Base-by-base conservation (phyloP, 2,329 filamentous ascomycete genomes). In the Emydomyces testavorans region DNA sequence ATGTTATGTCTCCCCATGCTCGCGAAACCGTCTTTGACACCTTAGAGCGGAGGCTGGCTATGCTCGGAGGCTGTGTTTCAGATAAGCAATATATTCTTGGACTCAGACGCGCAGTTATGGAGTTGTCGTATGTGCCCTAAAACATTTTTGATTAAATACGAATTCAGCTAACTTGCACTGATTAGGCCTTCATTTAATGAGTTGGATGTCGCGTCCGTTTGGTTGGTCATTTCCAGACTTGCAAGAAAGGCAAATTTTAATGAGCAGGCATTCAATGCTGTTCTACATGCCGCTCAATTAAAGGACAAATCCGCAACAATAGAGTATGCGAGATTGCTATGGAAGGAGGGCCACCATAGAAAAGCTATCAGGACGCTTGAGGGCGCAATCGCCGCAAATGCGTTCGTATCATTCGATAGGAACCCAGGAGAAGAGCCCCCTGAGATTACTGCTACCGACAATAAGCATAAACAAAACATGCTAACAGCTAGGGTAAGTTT, bases 31-130 rank as follows among this genome's bases (percentile, higher is more conserved):
- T 70, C 20, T 62, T 83, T 5, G 70, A 74, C 43, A 73, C 74
- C 18, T 63, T 95, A 4, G 75, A 83, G 52, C 79, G 83, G 38
- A 80, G 92, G n/a, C 70, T 98, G n/a, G 85, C 89, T 55, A 76
- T 93, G 1, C 71, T 98, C 2, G 92, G 93, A 0, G 85, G 88
- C 1, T 94, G 92, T 58, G 82, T 89, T 31, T 79, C 81, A 45
- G 89, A 98, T 62, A 98, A 98, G 63, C 90, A 95, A 61, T 96
- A 94, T 61, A 68, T 98, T 7, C 72, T 99, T 23, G 85, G 88
- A 1, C 75, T 96, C 34, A 79, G 89, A 49, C 77, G 92, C 56
- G 90, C 92, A 20, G 79, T 83, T 1, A 94, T 98, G 86, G 80
- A 89, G 55, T 64, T 93, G 49, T 79, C 80, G 56, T 61, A 36